phyloP scores from a whole-genome alignment of 2,329 filamentous ascomycete species.

The Pseudocercospora vitis region DNA sequence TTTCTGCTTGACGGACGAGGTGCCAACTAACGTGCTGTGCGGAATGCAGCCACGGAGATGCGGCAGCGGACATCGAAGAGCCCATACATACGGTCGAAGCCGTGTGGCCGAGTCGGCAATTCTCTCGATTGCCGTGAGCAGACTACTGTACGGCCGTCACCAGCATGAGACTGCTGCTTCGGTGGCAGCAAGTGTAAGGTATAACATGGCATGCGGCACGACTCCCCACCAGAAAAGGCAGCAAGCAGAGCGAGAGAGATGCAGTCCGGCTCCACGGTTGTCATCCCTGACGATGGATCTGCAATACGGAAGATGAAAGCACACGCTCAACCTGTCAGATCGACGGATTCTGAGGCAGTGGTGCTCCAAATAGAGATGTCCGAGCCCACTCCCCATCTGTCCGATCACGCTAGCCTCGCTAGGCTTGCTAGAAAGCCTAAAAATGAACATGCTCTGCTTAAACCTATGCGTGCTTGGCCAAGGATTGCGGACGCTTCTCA shows the following conservation, averaged over 20 bases:
- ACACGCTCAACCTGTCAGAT: conserved; percentile 1
- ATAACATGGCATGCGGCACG: background rate
- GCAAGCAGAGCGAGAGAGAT: background rate
- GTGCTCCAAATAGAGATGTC: conserved; percentile 8
- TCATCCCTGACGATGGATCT: conserved; percentile 1
- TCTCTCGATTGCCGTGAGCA: background rate
- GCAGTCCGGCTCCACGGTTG: conserved; percentile 9
- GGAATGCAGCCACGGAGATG: conserved; percentile 1
- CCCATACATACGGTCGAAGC: conserved; percentile 1
- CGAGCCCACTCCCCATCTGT: background rate
- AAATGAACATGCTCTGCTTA: conserved; percentile 3
- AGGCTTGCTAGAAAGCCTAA: background rate
- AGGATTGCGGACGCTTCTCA: conserved; percentile 1
- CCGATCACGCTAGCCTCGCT: conserved; percentile 2
- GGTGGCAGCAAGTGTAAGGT: background rate
- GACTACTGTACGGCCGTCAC: background rate
- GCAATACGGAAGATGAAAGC: conserved; percentile 4
- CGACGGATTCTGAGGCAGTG: conserved; percentile 3
- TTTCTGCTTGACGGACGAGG: background rate
- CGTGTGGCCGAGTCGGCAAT: conserved; percentile 1
- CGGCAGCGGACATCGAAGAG: conserved; percentile 4
- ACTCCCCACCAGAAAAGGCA: background rate
- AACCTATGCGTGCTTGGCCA: conserved; percentile 1
- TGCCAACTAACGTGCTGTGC: background rate
- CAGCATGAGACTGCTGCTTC: background rate